Evolutionary conservation across 441 rosid species (phyloP), one percentile per base, ranked within the genome.

Genomic region (Macaranga tanarius): DNA sequence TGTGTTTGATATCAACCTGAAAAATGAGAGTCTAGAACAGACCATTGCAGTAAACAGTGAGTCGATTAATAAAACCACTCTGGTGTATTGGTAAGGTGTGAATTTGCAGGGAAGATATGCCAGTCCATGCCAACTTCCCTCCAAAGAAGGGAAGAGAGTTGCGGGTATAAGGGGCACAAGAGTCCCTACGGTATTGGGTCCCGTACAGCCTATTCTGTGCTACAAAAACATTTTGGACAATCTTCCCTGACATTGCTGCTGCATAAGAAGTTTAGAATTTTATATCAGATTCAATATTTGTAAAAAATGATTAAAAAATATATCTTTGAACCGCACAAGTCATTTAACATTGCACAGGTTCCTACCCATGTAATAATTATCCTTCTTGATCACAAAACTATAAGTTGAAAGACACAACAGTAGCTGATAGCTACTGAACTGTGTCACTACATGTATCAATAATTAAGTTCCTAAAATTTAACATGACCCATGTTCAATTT

Each of bases 191-290:
- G 85, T 76, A 79, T 79, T 67, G 89, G 83, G 86, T 83, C 83
- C 85, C 83, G 67, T 70, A 83, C 87, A 79, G 89, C 89, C 90
- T 88, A 92, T 82, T 88, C 84, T 87, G 83, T 79, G 92, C 89
- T 90, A 89, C 81, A 80, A 84, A 80, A 80, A 85, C 86, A 86
- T 93, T 93, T 87, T 87, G 93, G 22, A 86, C 83, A 84, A 90
- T 77, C 88, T 85, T 89, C 87, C 91, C 94, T 77, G 95, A 88
- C 86, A 86, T 78, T 79, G 90, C 93, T 80, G 90, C 93, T 84
- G 89, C 93, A 90, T 81, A 82, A 71, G 75, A 85, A 81, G 59
- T 84, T 80, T 72, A 75, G 55, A 79, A 80, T 66, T 76, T 82
- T 1, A 55, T 20, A 86, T 86, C 77, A 88, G 88, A 79, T 73